A percentile compares a stretch with the other conserved stretches of the same genome.
Evolutionary conservation across 2,329 filamentous ascomycete species (phyloP).

Genomic region (Penicillium sp.): DNA sequence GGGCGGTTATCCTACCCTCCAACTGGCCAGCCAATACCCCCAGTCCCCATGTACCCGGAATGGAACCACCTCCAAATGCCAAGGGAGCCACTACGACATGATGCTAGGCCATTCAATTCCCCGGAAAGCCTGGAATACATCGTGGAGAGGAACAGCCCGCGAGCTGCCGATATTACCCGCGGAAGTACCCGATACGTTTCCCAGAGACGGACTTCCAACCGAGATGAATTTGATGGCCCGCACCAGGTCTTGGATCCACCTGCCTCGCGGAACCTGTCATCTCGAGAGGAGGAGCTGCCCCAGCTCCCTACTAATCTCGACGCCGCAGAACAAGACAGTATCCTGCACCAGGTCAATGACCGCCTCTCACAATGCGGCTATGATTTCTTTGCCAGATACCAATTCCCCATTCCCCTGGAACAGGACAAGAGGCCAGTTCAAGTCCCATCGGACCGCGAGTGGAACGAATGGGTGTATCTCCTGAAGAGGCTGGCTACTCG

Average conservation of each 20-base stretch:
- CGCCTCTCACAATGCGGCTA: constrained; percentile 79
- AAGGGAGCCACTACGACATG: constrained; percentile 31
- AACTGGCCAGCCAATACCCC: constrained; percentile 28
- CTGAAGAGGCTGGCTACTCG: constrained; percentile 82
- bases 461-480: constrained; percentile 89
- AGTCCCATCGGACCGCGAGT: constrained; percentile 71
- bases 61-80: constrained; percentile 32
- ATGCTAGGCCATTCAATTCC: constrained; percentile 30
- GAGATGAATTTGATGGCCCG: constrained; percentile 85
- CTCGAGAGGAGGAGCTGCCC: constrained; percentile 74
- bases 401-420: constrained; percentile 80
- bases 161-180: constrained; percentile 30
- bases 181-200: constrained; percentile 36
- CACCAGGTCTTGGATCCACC: constrained; percentile 75
- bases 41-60: constrained; percentile 31
- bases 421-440: constrained; percentile 75
- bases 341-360: constrained; percentile 76
- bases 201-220: constrained; percentile 69
- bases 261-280: constrained; percentile 64
- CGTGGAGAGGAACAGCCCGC: constrained; percentile 35
- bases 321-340: constrained; percentile 77
- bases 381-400: constrained; percentile 86
- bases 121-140: constrained; percentile 35
- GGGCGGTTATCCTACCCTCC: constrained; percentile 31
- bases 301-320: constrained; percentile 77